Base-by-base conservation (phyloP, 495 filamentous ascomycete genomes). In the Aspergillus haitiensis region DNA sequence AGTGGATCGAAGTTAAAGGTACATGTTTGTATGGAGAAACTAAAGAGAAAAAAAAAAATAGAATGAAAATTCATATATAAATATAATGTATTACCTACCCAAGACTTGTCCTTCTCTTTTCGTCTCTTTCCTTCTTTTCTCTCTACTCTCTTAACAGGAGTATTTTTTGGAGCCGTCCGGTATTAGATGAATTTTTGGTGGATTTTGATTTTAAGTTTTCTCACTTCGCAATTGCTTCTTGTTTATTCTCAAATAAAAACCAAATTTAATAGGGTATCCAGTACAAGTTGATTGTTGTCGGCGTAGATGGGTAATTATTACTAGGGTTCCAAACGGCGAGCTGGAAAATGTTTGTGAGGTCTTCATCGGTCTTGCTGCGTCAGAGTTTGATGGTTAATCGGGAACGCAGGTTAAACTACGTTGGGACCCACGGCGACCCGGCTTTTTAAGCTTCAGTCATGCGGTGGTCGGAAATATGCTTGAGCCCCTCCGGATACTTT, bases 251-350 rank as follows among this genome's bases (percentile, higher is more conserved):
- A 42, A 59, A 62, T 56, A 48, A 56, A 62, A 55, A 55, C 55
- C 46, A 55, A 54, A 65, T 7, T 62, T 68, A 69, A 76, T 70
- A 66, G 72, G 74, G 72, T 77, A 74, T 77, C 71, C 74, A 73
- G 70, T 71, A 72, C 64, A 64, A 53, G 37, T 55, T 59, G 55
- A 59, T 53, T 39, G 47, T 46, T 48, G 48, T 49, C 18, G 37
- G 32, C 42, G 62, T 37, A 60, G 51, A 51, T 53, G 64, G 63
- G 58, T 51, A 59, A 27, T 35, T 63, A 8, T 47, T 21, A 9
- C 15, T 15, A 47, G 9, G 10, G n/a, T 21, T 18, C 44, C 68
- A 65, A 60, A 64, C 64, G 62, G 67, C 44, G 67, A 68, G 69
- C 72, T 73, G 67, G 67, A 69, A 63, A 64, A 65, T 16, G 63